Evolutionary conservation across 2,329 filamentous ascomycete species (phyloP).

Genomic region (Colletotrichum spaethianum): DNA sequence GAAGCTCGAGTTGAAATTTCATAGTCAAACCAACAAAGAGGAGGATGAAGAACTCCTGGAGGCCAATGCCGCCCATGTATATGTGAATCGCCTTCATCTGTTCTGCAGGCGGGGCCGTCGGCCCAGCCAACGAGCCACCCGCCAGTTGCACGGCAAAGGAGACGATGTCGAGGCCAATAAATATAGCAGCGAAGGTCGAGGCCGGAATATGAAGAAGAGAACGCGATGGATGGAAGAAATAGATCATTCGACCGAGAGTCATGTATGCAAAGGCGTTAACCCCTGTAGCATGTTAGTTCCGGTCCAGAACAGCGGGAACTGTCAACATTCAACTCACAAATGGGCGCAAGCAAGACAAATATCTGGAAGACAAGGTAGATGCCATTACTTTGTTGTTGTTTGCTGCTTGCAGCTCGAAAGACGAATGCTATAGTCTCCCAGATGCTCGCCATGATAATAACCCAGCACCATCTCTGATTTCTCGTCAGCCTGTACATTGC

Average conservation of each 20-base stretch:
- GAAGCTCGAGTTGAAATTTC: constrained; percentile 53
- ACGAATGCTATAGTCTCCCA: constrained; percentile 50
- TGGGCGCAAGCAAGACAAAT: constrained; percentile 49
- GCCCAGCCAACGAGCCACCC: constrained; percentile 49
- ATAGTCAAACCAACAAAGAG: constrained; percentile 59
- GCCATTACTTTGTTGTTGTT: constrained; percentile 45
- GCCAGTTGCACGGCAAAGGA: constrained; percentile 53
- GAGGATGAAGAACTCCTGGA: constrained; percentile 66
- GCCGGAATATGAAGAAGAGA: constrained; percentile 56
- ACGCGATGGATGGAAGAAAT: constrained; percentile 57
- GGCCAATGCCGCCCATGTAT: constrained; percentile 66
- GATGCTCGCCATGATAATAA: constrained; percentile 53
- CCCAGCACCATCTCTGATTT: constrained; percentile 51
- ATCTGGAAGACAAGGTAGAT: constrained; percentile 47
- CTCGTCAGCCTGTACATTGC: background rate
- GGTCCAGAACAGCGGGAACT: background rate
- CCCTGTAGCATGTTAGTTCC: constrained; percentile 45
- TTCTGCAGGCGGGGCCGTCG: constrained; percentile 45
- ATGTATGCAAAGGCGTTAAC: constrained; percentile 65
- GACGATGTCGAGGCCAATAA: constrained; percentile 58
- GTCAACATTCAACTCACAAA: constrained; percentile 44
- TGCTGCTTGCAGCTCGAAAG: constrained; percentile 48
- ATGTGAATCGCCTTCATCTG: constrained; percentile 54
- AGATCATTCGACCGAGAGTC: constrained; percentile 60
- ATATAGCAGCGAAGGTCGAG: constrained; percentile 52